phyloP scores from a whole-genome alignment of 2,329 filamentous ascomycete genomes.

The Fusarium sp. region DNA sequence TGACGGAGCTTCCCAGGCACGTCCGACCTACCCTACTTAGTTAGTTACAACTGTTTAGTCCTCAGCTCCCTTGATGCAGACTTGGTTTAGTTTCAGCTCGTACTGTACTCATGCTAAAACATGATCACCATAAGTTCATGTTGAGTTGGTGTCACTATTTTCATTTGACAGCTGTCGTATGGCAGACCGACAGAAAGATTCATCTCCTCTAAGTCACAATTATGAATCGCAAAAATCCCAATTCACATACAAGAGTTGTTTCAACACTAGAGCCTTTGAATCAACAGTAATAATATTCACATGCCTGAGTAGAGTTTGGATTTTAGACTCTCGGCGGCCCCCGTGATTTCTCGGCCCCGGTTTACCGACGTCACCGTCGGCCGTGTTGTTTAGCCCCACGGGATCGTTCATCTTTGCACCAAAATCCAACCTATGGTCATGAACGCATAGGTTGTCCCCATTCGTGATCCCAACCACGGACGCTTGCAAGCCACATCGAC shows the following conservation, averaged over 20 bases:
- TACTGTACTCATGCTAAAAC: conserved; percentile 3
- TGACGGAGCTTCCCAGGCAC: conserved; percentile 18
- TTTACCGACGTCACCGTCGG: conserved; percentile 34
- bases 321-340: conserved; percentile 17
- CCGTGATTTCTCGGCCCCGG: conserved; percentile 31
- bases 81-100: conserved; percentile 30
- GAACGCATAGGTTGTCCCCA: conserved; percentile 9
- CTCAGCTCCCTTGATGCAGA: conserved; percentile 15
- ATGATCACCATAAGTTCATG: conserved; percentile 1
- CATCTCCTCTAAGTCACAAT: conserved; percentile 21
- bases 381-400: conserved; percentile 26
- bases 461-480: conserved; percentile 23
- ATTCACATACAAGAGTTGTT: not conserved
- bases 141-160: conserved; percentile 5
- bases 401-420: conserved; percentile 32
- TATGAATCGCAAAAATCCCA: conserved; percentile 5
- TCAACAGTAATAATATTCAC: not conserved
- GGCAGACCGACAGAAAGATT: not conserved
- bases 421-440: conserved; percentile 17
- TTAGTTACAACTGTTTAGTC: conserved; percentile 8
- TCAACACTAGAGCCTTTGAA: conserved; percentile 1
- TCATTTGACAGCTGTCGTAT: conserved; percentile 21
- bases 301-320: not conserved
- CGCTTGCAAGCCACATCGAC: conserved; percentile 20
- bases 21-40: not conserved